Evolutionary conservation across 2,329 filamentous ascomycete species (phyloP).

Genomic region (Cercospora citrullina): DNA sequence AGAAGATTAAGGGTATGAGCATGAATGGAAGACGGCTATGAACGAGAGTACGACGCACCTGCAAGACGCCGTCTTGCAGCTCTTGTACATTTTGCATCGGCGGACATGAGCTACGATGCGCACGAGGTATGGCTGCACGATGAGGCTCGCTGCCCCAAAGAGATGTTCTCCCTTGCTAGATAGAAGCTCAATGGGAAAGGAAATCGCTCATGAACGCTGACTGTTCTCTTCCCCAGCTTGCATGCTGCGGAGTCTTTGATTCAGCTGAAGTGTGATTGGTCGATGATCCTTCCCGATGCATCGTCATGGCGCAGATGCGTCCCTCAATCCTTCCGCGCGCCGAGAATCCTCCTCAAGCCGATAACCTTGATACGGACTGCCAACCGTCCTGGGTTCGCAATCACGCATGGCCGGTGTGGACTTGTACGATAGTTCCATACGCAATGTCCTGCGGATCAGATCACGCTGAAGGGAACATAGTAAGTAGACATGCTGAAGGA

Average conservation of each 20-base stretch:
- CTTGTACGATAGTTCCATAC: background rate
- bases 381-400: background rate
- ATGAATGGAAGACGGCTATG: constrained; percentile 10
- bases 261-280: background rate
- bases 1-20: constrained; percentile 33
- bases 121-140: background rate
- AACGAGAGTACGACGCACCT: background rate
- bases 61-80: background rate
- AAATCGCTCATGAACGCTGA: background rate
- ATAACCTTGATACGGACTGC: background rate
- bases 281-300: background rate
- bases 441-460: background rate
- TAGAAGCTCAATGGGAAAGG: background rate
- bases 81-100: background rate
- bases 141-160: background rate
- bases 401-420: background rate
- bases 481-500: background rate
- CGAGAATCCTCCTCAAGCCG: background rate
- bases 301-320: background rate
- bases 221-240: background rate
- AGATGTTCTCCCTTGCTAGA: background rate
- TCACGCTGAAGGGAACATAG: background rate
- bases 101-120: constrained; percentile 6
- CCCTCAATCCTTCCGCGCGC: background rate
- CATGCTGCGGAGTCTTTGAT: background rate